Conservation (phyloP, 345 rosid species). For the Ceriops zippeliana region DNA sequence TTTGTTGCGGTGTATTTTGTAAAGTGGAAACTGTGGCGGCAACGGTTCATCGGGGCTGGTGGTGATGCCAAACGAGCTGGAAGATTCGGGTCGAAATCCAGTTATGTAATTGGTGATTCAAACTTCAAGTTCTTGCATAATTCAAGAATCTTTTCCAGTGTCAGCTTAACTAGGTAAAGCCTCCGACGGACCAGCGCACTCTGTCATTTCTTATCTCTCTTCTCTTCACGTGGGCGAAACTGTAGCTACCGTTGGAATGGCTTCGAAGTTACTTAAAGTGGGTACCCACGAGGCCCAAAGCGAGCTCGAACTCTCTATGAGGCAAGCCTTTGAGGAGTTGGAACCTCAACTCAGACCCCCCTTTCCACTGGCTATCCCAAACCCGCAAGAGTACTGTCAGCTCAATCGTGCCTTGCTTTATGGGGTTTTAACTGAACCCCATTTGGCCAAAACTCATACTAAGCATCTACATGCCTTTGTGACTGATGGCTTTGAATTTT, state of each 20-base stretch:
- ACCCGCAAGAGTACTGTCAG: slow-evolving; percentile 43
- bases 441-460: slow-evolving; percentile 40
- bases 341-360: slow-evolving; percentile 56
- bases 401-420: slow-evolving; percentile 62
- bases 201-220: no score
- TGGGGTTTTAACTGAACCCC: slow-evolving; percentile 53
- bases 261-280: slow-evolving; percentile 39
- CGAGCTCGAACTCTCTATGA: slow-evolving; percentile 50
- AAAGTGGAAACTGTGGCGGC: no score
- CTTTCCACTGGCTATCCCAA: slow-evolving; percentile 48
- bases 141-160: not conserved
- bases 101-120: no score
- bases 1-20: no score
- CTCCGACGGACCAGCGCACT: no score
- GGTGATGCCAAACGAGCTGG: no score
- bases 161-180: no score
- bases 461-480: slow-evolving; percentile 71
- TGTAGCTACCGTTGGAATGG: slow-evolving; percentile 18
- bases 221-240: no score
- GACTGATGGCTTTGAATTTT: slow-evolving; percentile 68
- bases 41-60: no score
- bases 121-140: no score
- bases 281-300: slow-evolving; percentile 46
- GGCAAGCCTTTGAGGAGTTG: slow-evolving; percentile 52
- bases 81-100: no score